A percentile compares a stretch with the other conserved stretches of the same genome.
Evolutionary conservation across 805 yeast species (phyloP).

Genomic region (Teunomyces tritomae): DNA sequence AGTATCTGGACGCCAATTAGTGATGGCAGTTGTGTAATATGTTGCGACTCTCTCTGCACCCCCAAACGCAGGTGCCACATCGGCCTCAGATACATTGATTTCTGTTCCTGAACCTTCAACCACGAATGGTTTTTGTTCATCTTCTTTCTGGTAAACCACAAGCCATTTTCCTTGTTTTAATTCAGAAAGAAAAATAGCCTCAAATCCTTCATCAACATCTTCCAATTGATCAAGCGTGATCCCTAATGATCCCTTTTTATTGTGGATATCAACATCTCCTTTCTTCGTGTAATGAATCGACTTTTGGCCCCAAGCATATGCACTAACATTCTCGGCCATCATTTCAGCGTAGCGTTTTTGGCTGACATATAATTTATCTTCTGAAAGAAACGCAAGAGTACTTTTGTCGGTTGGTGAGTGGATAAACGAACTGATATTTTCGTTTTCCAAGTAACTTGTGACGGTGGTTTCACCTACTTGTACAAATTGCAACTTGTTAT

Average conservation of each 20-base stretch:
- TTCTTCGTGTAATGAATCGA: constrained; percentile 1
- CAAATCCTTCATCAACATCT: not conserved
- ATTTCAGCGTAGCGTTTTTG: not conserved
- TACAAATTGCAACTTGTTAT: constrained; percentile 13
- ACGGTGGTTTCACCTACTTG: not conserved
- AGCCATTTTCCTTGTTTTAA: constrained; percentile 10
- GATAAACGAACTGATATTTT: not conserved
- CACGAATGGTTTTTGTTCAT: constrained; percentile 23
- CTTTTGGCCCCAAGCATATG: not conserved
- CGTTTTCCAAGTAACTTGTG: not conserved
- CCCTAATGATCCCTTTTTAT: not conserved
- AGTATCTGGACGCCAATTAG: constrained; percentile 36
- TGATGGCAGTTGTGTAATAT: constrained; percentile 41
- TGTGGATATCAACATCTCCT: not conserved
- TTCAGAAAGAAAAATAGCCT: constrained; percentile 1
- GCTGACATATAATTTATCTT: not conserved
- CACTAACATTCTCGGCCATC: not conserved
- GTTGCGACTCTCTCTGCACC: constrained; percentile 35
- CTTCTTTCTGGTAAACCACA: constrained; percentile 23
- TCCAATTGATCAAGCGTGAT: not conserved
- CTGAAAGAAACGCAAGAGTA: not conserved
- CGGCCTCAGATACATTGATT: constrained; percentile 19
- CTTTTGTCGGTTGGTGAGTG: not conserved
- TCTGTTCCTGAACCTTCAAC: constrained; percentile 10
- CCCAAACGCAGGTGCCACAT: constrained; percentile 54